phyloP scores from a whole-genome alignment of 2,329 filamentous ascomycete species.

The Colletotrichum cuscutae region DNA sequence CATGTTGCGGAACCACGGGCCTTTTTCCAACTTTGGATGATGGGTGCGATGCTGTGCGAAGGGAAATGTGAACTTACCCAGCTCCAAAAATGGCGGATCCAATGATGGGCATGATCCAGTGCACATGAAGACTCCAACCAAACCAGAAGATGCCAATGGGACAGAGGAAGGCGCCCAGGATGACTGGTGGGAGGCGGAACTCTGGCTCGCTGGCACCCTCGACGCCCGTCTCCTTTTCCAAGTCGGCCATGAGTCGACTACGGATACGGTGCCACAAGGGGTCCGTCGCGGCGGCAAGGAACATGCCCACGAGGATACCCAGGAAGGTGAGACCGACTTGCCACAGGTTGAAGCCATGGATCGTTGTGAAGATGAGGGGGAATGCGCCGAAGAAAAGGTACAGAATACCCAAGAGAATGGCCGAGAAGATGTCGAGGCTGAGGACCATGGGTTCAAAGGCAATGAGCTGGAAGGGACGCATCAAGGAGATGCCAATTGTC shows the following conservation, averaged over 20 bases:
- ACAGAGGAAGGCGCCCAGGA: constrained; percentile 80
- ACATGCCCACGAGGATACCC: constrained; percentile 75
- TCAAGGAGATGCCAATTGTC: constrained; percentile 68
- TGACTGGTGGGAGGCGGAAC: constrained; percentile 81
- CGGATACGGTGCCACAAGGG: constrained; percentile 75
- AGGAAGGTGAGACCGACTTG: constrained; percentile 85
- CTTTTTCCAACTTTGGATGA: constrained; percentile 31
- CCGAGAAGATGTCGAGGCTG: constrained; percentile 83
- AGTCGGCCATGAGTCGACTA: constrained; percentile 63
- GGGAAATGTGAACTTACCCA: constrained; percentile 63
- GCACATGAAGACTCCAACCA: constrained; percentile 86
- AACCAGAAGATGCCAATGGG: constrained; percentile 89
- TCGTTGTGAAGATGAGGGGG: constrained; percentile 77
- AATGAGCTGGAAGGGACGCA: constrained; percentile 83
- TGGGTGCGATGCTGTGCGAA: constrained; percentile 31
- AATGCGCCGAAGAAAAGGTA: constrained; percentile 95
- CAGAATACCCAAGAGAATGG: constrained; percentile 85
- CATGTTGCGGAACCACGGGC: constrained; percentile 20
- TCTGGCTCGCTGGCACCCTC: constrained; percentile 80
- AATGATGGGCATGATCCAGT: constrained; percentile 82
- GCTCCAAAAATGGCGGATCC: constrained; percentile 77
- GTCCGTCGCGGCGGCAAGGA: constrained; percentile 69
- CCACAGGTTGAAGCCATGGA: constrained; percentile 82
- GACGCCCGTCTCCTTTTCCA: constrained; percentile 61
- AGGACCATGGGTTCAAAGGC: constrained; percentile 87